phyloP scores from a whole-genome alignment of 352 stramenopile species.

The Phytophthora pini region DNA sequence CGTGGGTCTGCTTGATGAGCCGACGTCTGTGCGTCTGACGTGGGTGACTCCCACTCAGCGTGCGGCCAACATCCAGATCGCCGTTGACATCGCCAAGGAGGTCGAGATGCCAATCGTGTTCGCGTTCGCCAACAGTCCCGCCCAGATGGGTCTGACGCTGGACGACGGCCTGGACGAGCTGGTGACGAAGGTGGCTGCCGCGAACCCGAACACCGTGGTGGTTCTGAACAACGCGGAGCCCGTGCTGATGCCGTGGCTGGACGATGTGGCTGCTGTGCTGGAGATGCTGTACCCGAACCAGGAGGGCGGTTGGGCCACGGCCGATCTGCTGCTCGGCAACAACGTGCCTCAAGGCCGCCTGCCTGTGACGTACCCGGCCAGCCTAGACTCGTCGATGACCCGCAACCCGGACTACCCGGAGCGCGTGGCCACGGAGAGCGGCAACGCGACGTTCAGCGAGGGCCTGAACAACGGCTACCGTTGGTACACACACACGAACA shows the following conservation, averaged over 20 bases:
- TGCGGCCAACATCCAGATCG: constrained; percentile 38
- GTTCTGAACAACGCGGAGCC: constrained; percentile 42
- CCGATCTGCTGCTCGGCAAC: constrained; percentile 39
- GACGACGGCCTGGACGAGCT: constrained; percentile 29
- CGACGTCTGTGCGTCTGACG: constrained; percentile 34
- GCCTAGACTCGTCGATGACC: constrained; percentile 34
- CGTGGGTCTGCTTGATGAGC: constrained; percentile 34
- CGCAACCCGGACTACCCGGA: constrained; percentile 38
- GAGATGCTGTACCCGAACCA: constrained; percentile 48
- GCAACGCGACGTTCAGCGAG: constrained; percentile 42
- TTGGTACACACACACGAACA: constrained; percentile 40
- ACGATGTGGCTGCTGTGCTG: constrained; percentile 36
- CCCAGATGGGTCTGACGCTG: constrained; percentile 22
- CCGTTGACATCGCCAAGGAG: constrained; percentile 38
- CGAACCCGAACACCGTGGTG: constrained; percentile 45
- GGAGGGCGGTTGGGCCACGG: constrained; percentile 40
- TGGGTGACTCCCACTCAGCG: constrained; percentile 41
- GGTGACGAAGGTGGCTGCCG: constrained; percentile 32
- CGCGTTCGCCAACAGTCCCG: constrained; percentile 39
- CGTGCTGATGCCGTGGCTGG: constrained; percentile 40
- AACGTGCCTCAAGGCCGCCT: constrained; percentile 38
- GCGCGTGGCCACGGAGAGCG: constrained; percentile 29
- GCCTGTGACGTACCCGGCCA: constrained; percentile 37
- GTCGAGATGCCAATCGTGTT: constrained; percentile 41
- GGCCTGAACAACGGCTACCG: constrained; percentile 43